Conservation (phyloP, 2,329 filamentous ascomycete genomes). For the Venturia nashicola region DNA sequence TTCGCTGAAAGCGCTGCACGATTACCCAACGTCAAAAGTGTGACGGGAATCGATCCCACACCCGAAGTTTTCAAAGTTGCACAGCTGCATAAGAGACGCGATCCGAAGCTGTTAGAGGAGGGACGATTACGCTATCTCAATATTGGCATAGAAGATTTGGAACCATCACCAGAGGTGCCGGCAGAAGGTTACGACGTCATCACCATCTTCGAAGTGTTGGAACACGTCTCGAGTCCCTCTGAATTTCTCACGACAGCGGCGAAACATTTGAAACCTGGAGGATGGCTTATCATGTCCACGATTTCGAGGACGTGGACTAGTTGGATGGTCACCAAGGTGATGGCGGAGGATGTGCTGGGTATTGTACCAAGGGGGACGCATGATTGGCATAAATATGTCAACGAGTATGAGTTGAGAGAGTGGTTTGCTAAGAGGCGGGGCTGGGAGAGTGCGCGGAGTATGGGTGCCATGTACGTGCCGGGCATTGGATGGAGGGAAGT, state of each 20-base stretch:
- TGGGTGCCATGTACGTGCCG: conserved; percentile 84
- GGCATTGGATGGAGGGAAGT: conserved; percentile 84
- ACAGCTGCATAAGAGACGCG: conserved; percentile 58
- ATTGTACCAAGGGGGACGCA: conserved; percentile 91
- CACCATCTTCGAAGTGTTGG: conserved; percentile 85
- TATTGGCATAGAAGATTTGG: conserved; percentile 61
- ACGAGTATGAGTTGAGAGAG: conserved; percentile 58
- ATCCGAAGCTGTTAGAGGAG: conserved; percentile 51
- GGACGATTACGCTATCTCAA: conserved; percentile 57
- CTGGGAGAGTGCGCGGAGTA: conserved; percentile 51
- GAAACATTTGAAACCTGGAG: conserved; percentile 72
- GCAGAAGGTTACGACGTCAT: conserved; percentile 58
- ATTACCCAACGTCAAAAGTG: conserved; percentile 46
- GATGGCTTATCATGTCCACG: conserved; percentile 86
- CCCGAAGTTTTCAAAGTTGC: conserved; percentile 64
- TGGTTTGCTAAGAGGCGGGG: conserved; percentile 32
- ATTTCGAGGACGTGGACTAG: conserved; percentile 82
- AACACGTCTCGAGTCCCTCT: conserved; percentile 71
- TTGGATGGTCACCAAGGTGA: conserved; percentile 83
- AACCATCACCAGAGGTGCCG: conserved; percentile 14
- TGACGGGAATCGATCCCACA: conserved; percentile 70
- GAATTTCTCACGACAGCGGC: conserved; percentile 61
- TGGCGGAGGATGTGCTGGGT: conserved; percentile 76
- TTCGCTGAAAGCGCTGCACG: conserved; percentile 81
- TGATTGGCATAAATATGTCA: conserved; percentile 93